Evolutionary conservation across 139 green algal species (phyloP).

Genomic region (Chlorella sp.): DNA sequence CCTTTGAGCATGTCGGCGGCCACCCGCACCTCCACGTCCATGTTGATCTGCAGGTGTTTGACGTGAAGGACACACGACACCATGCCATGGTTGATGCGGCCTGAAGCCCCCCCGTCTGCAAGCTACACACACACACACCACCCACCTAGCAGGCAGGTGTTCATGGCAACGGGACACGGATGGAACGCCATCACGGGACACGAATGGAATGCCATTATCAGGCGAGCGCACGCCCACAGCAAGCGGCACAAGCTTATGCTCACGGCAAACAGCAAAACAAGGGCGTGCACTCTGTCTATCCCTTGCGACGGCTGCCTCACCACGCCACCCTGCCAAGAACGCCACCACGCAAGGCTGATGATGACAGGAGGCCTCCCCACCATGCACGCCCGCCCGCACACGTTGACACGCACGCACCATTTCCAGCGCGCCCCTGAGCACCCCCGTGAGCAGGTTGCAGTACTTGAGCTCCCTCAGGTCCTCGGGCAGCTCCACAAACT

Average conservation of each 20-base stretch:
- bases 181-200: too few species aligned
- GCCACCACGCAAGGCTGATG: too few species aligned
- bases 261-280: too few species aligned
- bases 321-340: too few species aligned
- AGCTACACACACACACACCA: neutral
- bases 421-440: conserved; percentile 84
- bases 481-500: conserved; percentile 96
- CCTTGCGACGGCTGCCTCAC: too few species aligned
- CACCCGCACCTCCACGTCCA: conserved; percentile 75
- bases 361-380: too few species aligned
- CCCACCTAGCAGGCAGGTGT: neutral
- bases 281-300: too few species aligned
- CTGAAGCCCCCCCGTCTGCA: neutral
- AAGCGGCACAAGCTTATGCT: too few species aligned
- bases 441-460: conserved; percentile 86
- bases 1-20: conserved; percentile 77
- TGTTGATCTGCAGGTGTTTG: conserved; percentile 78
- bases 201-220: too few species aligned
- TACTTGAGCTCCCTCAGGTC: conserved; percentile 74
- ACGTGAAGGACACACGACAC: neutral
- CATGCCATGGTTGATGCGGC: neutral
- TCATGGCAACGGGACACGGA: too few species aligned
- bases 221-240: too few species aligned
- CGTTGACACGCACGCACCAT: conserved; percentile 59
- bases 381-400: neutral